A percentile compares a stretch with the other conserved stretches of the same genome.
Evolutionary conservation across 257 asterid genomes (phyloP).

Genomic region (Voacanga thouarsii): DNA sequence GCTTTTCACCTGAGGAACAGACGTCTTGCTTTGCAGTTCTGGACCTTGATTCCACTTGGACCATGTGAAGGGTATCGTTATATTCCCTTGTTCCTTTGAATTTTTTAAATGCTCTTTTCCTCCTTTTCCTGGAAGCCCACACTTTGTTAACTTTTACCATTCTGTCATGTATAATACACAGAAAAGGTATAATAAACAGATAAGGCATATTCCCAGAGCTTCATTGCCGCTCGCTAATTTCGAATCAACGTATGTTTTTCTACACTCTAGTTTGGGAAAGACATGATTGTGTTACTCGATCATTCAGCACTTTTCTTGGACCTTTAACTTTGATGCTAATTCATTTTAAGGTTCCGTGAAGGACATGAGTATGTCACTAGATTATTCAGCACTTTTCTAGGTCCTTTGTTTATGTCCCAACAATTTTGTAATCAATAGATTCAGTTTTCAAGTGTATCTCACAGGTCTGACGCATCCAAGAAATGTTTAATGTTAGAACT

Average conservation of each 20-base stretch:
- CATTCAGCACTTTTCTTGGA: neutral
- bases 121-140: neutral
- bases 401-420: no score
- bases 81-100: neutral
- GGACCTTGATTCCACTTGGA: constrained; percentile 5
- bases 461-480: no score
- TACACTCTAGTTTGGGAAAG: neutral
- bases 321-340: neutral
- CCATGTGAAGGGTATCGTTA: neutral
- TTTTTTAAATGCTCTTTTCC: neutral
- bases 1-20: neutral
- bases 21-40: neutral
- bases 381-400: no score
- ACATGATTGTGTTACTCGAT: no score
- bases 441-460: no score
- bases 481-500: no score
- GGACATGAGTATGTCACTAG: no score
- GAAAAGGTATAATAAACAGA: no score
- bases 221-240: neutral
- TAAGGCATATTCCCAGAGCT: neutral
- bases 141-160: neutral
- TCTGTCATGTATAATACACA: no score
- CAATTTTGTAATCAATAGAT: no score
- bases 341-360: neutral
- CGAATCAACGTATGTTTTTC: neutral